Base-by-base conservation (phyloP, 139 green algal genomes). In the Chlorella sp. region DNA sequence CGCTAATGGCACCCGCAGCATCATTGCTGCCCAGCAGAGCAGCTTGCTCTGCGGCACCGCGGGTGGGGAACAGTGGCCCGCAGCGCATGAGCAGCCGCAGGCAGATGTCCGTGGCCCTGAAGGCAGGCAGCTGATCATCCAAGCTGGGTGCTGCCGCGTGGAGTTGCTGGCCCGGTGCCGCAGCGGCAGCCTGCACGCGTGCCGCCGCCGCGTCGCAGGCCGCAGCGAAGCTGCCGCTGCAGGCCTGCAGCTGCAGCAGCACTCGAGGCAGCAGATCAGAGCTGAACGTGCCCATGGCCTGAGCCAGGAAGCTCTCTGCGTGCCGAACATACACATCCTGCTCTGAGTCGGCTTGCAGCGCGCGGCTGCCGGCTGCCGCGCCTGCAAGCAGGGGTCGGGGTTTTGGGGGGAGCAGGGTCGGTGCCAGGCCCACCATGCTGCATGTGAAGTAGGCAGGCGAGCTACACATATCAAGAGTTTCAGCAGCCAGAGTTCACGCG, bases 11-110 rank as follows among this genome's bases (percentile, higher is more conserved):
- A 65, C 30, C 51, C 34, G 67, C 39, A n/a, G 30, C 17, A 41
- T 18, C 15, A 30, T 7, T 1, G 44, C 15, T 30, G 21, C 28
- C 21, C 69, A 75, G 18, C 12, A 13, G 63, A 28, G 41, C 62
- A 39, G 44, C 74, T n/a, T 7, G 51, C 74, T 79, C 67, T 5
- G 51, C 80, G 7, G 55, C 64, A 17, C 80, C 80, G 1, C 80
- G 67, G 0, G 36, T 30, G 18, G 81, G 82, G 15, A 87, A 72
- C 41, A 32, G 64, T 21, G 81, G 81, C 17, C 82, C 82, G 39
- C 82, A 82, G 30, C 82, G 82, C 4, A 74, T 67, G 36, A 82
- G 57, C 41, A 87, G 71, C 36, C 72, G 82, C 71, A 87, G 41
- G 44, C 44, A 64, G 15, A 75, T 26, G 4, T 87, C 82, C 41